These are phyloP conservation scores for Capsicum pubescens DNA, from an alignment of 257 asterid genomes.

Conservation along the genomic window DNA sequence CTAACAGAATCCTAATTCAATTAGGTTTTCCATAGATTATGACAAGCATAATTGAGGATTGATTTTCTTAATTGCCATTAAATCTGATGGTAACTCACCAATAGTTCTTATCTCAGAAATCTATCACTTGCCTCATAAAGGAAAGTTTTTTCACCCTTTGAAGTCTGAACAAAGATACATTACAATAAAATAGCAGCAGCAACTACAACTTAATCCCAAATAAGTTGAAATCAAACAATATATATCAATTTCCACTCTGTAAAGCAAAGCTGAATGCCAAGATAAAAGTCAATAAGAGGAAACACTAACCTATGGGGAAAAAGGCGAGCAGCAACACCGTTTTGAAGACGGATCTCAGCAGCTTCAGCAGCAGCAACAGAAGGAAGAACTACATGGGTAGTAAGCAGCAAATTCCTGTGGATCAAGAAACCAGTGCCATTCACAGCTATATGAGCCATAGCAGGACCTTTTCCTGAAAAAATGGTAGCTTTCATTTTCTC, in stretches of 20 bases:
- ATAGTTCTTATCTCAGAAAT: background rate
- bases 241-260: background rate
- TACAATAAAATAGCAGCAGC: slow-evolving; percentile 1
- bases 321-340: slow-evolving; percentile 69
- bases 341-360: slow-evolving; percentile 92
- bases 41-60: background rate
- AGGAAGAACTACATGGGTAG: slow-evolving; percentile 83
- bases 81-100: background rate
- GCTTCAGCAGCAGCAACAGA: slow-evolving; percentile 86
- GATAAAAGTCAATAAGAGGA: background rate
- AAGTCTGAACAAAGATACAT: background rate
- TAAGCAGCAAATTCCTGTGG: slow-evolving; percentile 92
- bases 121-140: background rate
- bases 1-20: background rate
- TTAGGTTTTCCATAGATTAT: background rate
- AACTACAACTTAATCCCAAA: background rate
- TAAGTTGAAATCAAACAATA: slow-evolving; percentile 7
- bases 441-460: slow-evolving; percentile 69
- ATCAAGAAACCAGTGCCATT: slow-evolving; percentile 88
- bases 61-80: too few species aligned
- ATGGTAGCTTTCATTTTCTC: slow-evolving; percentile 83
- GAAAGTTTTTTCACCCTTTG: slow-evolving; percentile 14
- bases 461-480: slow-evolving; percentile 74
- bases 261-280: background rate
- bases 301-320: slow-evolving; percentile 83